Evolutionary conservation across 306 rosid genomes (phyloP).

Genomic region (Begonia fuchsioides): DNA sequence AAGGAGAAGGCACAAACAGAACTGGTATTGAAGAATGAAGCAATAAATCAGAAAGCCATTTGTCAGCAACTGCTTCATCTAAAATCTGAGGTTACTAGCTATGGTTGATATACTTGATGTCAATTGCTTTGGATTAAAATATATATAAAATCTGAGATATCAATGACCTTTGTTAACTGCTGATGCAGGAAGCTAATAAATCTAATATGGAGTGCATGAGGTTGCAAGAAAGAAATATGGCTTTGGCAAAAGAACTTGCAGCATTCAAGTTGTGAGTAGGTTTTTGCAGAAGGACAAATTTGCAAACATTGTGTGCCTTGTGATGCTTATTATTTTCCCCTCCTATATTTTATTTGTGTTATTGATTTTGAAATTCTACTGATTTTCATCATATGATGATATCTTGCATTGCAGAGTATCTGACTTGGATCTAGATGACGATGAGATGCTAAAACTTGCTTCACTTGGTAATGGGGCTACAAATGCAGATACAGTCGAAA

Average conservation of each 20-base stretch:
- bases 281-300: slow-evolving; percentile 1
- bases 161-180: slow-evolving; percentile 3
- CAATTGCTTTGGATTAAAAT: slow-evolving; percentile 1
- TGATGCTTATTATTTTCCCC: slow-evolving; percentile 4
- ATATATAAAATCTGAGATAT: background rate
- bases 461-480: slow-evolving; percentile 61
- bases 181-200: slow-evolving; percentile 57
- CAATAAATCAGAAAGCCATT: slow-evolving; percentile 37
- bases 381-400: no score
- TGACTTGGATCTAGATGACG: slow-evolving; percentile 63
- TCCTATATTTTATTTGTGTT: slow-evolving; percentile 7
- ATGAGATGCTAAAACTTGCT: slow-evolving; percentile 61
- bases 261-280: slow-evolving; percentile 69
- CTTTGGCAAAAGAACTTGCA: slow-evolving; percentile 81
- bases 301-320: slow-evolving; percentile 1
- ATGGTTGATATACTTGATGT: background rate
- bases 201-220: slow-evolving; percentile 37
- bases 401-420: slow-evolving; percentile 34
- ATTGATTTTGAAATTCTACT: no score
- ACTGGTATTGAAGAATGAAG: slow-evolving; percentile 35
- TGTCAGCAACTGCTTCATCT: slow-evolving; percentile 30
- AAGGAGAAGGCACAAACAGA: slow-evolving; percentile 48
- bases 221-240: slow-evolving; percentile 64
- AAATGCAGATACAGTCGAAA: slow-evolving; percentile 51
- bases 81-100: slow-evolving; percentile 51